phyloP scores from a whole-genome alignment of 2,329 filamentous ascomycete species.

The Hypoxylon sp. region DNA sequence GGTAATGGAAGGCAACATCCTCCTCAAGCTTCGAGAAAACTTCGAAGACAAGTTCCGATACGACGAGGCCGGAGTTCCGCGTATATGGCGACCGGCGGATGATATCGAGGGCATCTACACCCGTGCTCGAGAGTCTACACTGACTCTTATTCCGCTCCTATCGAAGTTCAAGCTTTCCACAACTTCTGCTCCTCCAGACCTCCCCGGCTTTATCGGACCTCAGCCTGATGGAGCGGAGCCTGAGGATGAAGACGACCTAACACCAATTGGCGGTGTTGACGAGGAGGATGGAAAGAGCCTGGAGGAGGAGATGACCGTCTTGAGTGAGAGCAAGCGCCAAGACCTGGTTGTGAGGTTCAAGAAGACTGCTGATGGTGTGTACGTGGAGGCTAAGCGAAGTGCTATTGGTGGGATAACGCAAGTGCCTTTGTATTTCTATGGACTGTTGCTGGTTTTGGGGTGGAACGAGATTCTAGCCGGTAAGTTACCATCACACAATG shows the following conservation, averaged over 20 bases:
- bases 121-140: conserved; percentile 89
- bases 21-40: conserved; percentile 96
- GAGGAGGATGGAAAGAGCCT: conserved; percentile 95
- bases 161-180: conserved; percentile 84
- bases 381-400: conserved; percentile 96
- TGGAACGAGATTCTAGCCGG: conserved; percentile 98
- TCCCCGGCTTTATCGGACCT: conserved; percentile 85
- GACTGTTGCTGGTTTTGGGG: conserved; percentile 87
- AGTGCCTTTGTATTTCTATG: conserved; percentile 95
- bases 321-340: conserved; percentile 89
- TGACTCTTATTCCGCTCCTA: conserved; percentile 90
- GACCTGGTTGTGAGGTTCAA: conserved; percentile 96
- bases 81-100: conserved; percentile 96
- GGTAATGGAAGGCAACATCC: conserved; percentile 96
- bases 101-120: conserved; percentile 98
- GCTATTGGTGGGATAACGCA: conserved; percentile 96
- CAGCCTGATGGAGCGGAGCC: conserved; percentile 81
- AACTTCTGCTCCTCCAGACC: conserved; percentile 83
- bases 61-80: conserved; percentile 91
- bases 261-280: conserved; percentile 92
- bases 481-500: conserved; percentile 64
- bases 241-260: conserved; percentile 90
- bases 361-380: conserved; percentile 97
- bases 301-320: conserved; percentile 96
- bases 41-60: conserved; percentile 99